Conservation (phyloP, 768 basidiomycete species). For the Hygrocybe coccinea region DNA sequence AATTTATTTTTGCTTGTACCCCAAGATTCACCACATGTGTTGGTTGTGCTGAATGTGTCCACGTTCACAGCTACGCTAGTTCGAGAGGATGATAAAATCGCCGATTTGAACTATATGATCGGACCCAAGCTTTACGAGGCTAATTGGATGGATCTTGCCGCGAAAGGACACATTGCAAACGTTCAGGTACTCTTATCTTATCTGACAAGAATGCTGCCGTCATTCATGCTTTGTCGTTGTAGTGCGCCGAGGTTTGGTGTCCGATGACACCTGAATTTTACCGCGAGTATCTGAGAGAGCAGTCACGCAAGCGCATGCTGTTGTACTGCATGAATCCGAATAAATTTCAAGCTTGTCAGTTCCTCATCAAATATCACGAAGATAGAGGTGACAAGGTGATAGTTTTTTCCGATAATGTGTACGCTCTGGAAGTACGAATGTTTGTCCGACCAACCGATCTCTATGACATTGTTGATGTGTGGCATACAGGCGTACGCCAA, state of each 20-base stretch:
- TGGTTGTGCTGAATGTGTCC: neutral
- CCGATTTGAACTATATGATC: slow-evolving; percentile 98
- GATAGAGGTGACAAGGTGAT: slow-evolving; percentile 98
- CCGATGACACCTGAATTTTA: slow-evolving; percentile 99
- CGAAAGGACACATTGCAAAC: slow-evolving; percentile 98
- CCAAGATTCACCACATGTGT: neutral
- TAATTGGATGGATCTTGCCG: slow-evolving; percentile 99
- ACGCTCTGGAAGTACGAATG: slow-evolving; percentile 79
- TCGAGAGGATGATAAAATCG: slow-evolving; percentile 98
- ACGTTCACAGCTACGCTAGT: slow-evolving; percentile 81
- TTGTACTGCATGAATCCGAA: slow-evolving; percentile 99
- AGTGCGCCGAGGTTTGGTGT: slow-evolving; percentile 99
- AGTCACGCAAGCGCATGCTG: slow-evolving; percentile 89
- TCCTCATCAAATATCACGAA: slow-evolving; percentile 97
- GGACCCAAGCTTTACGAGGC: slow-evolving; percentile 99
- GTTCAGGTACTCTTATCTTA: slow-evolving; percentile 71
- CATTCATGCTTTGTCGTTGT: slow-evolving; percentile 10
- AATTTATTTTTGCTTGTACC: slow-evolving; percentile 20
- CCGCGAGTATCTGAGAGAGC: slow-evolving; percentile 90
- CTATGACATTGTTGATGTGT: slow-evolving; percentile 6
- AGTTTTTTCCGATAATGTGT: slow-evolving; percentile 98
- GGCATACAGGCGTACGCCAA: slow-evolving; percentile 79
- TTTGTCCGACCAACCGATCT: neutral
- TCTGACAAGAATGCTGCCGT: neutral
- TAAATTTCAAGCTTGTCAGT: slow-evolving; percentile 99